Base-by-base conservation (phyloP, 2,329 filamentous ascomycete genomes). In the Cladophialophora psammophila region DNA sequence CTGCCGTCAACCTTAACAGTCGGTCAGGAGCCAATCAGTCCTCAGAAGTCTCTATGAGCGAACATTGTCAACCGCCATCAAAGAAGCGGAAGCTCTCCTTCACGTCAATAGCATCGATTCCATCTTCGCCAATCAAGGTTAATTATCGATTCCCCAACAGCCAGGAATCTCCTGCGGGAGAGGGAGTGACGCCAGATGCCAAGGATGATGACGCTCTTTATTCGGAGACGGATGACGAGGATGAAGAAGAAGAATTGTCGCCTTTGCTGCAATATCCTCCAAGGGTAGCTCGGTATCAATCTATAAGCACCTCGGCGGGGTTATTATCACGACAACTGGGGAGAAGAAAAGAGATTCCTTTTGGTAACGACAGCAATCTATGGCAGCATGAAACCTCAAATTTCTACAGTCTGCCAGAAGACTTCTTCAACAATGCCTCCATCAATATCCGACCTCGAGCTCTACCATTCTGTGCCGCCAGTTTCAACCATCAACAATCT, bases 401-500 rank as follows among this genome's bases (percentile, higher is more conserved):
- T 64, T 90, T 90, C 75, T 86, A 88, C 74, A 87, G 85, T 40
- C 78, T 80, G 36, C 80, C 87, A 6, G 80, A 82, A 9, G 88
- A 90, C 73, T 74, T 80, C 8, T 80, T 82, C 15, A 86, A 88
- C 72, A 75, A 80, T 15, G 82, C 88, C 73, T 75, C 78, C 15
- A 84, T 85, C 65, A 74, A 78, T 35, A 76, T 76, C 7, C 77
- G 78, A 40, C 74, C 76, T 15, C 76, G 81, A 52, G 81, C 84
- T 1, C 78, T 91, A 40, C 90, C 90, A 4, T 91, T 91, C 75
- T 91, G 88, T 76, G 86, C 86, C 48, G 82, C 86, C 52, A 83
- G 86, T 65, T 90, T 89, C 76, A 90, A 91, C 71, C 89, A 85
- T 66, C 91, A 90, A 75, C 86, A 88, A 7, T 80, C 92, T 9